Conservation (phyloP, 2,329 filamentous ascomycete genomes). For the Aaosphaeria pasadenensis region DNA sequence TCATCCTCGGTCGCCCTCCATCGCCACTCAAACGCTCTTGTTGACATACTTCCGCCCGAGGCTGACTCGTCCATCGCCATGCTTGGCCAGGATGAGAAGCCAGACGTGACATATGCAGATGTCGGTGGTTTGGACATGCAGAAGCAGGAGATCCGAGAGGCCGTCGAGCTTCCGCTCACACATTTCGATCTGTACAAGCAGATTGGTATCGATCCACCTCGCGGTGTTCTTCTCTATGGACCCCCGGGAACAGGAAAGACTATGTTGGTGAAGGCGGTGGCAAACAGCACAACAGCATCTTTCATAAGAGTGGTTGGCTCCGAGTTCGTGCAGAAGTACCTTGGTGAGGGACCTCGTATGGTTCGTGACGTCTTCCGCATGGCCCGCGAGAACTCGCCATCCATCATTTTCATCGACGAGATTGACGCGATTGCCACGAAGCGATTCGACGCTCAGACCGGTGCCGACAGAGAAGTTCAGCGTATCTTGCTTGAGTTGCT, state of each 20-base stretch:
- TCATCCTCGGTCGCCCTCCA: slow-evolving; percentile 97
- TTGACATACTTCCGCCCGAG: slow-evolving; percentile 98
- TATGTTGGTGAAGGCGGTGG: slow-evolving; percentile 96
- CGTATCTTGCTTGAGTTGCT: slow-evolving; percentile 95
- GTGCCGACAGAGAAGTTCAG: slow-evolving; percentile 96
- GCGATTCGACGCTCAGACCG: slow-evolving; percentile 97
- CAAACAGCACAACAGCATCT: slow-evolving; percentile 95
- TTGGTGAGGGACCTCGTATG: slow-evolving; percentile 97
- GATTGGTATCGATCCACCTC: slow-evolving; percentile 97
- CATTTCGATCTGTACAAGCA: slow-evolving; percentile 99
- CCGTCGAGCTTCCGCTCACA: slow-evolving; percentile 92
- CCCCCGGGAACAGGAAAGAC: slow-evolving; percentile 96
- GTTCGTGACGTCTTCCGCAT: slow-evolving; percentile 98
- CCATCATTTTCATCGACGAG: slow-evolving; percentile 99
- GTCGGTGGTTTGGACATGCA: slow-evolving; percentile 99
- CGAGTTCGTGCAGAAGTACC: slow-evolving; percentile 98
- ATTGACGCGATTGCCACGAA: slow-evolving; percentile 99
- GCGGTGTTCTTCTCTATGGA: slow-evolving; percentile 92
- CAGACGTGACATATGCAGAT: slow-evolving; percentile 95
- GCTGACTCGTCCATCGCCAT: slow-evolving; percentile 98
- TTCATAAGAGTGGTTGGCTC: slow-evolving; percentile 98
- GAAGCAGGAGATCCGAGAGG: slow-evolving; percentile 98
- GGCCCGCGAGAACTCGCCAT: slow-evolving; percentile 95
- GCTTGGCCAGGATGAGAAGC: slow-evolving; percentile 95
- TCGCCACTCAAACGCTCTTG: slow-evolving; percentile 95